Evolutionary conservation across 306 rosid species (phyloP).

Genomic region (Echinosophora koreensis): DNA sequence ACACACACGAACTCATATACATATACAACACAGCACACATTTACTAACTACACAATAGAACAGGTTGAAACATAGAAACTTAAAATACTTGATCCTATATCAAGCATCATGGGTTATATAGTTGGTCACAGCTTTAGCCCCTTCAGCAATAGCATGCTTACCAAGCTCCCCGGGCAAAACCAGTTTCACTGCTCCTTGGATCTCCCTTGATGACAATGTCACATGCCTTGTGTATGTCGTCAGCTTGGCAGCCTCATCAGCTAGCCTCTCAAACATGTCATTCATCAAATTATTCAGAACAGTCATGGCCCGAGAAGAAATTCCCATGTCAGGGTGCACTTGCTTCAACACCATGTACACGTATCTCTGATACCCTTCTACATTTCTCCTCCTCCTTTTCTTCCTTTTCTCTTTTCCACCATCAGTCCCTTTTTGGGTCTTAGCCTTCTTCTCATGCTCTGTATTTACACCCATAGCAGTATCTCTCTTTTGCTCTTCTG

Average conservation of each 20-base stretch:
- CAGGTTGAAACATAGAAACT: conserved; percentile 1
- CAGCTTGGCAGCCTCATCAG: conserved; percentile 64
- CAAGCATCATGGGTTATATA: conserved; percentile 40
- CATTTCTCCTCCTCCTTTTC: conserved; percentile 34
- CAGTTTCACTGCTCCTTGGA: conserved; percentile 74
- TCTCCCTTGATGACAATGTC: conserved; percentile 66
- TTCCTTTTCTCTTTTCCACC: conserved; percentile 37
- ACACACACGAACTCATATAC: background rate
- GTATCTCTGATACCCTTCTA: conserved; percentile 73
- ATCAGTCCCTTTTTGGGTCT: background rate
- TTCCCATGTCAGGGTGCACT: conserved; percentile 81
- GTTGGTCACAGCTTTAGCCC: conserved; percentile 62
- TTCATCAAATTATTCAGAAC: conserved; percentile 71
- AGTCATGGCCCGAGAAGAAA: conserved; percentile 68
- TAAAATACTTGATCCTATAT: background rate
- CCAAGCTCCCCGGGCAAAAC: conserved; percentile 76
- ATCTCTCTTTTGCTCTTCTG: background rate
- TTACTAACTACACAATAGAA: background rate
- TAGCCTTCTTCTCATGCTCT: background rate
- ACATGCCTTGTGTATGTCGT: conserved; percentile 49
- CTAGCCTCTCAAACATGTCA: conserved; percentile 87
- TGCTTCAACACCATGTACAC: conserved; percentile 73
- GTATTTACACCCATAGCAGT: background rate
- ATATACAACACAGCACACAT: background rate
- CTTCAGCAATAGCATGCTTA: conserved; percentile 79